phyloP scores from a whole-genome alignment of 1,284 basidiomycete species.

The Microbotryomycetes sp. region DNA sequence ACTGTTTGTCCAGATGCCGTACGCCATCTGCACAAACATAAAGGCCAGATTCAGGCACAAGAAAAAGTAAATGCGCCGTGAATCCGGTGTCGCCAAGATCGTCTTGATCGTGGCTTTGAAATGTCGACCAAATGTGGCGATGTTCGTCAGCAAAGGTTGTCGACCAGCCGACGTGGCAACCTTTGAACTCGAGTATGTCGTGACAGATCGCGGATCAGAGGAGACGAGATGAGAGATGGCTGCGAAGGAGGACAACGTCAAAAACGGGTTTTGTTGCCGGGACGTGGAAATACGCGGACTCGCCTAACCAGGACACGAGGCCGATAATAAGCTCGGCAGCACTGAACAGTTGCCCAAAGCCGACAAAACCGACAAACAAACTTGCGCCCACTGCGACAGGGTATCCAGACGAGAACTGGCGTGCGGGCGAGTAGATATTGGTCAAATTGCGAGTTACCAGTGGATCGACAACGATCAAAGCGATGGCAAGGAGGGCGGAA shows the following conservation, averaged over 20 bases:
- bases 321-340: conserved; percentile 23
- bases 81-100: conserved; percentile 83
- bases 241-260: neutral
- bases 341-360: conserved; percentile 21
- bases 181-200: conserved; percentile 6
- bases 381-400: conserved; percentile 16
- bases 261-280: neutral
- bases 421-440: conserved; percentile 19
- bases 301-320: conserved; percentile 28
- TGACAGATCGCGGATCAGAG: conserved; percentile 28
- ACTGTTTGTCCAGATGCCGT: conserved; percentile 96
- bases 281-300: neutral
- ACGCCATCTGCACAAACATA: conserved; percentile 64
- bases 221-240: conserved; percentile 31
- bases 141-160: conserved; percentile 14
- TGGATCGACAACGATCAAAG: conserved; percentile 28
- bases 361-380: conserved; percentile 28
- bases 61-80: conserved; percentile 94
- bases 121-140: conserved; percentile 29
- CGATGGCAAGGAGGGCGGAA: conserved; percentile 22
- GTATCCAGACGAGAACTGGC: conserved; percentile 22
- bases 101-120: conserved; percentile 54
- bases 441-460: conserved; percentile 22
- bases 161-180: conserved; percentile 1
- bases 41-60: conserved; percentile 88